Base-by-base conservation (phyloP, 805 yeast species). In the Isabelozyma gotoi region DNA sequence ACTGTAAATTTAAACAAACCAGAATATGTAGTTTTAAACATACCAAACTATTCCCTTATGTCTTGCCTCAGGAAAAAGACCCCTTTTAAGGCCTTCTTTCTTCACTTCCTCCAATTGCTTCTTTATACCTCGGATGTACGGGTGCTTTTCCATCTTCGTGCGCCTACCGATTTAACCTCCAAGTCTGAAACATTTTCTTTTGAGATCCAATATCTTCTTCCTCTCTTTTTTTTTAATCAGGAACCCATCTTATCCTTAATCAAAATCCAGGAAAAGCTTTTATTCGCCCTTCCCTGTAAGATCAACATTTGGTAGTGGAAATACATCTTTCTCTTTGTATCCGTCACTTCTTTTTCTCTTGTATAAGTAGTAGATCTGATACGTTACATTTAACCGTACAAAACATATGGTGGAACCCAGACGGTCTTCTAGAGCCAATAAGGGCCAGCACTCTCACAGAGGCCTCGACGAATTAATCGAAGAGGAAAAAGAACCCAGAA, bases 371-470 rank as follows among this genome's bases (percentile, higher is more conserved):
- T 24, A 24, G 29, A 24, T n/a, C 29, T 10, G 29, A n/a, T 24
- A 24, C 29, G 7, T 3, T n/a, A 24, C 29, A 10, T 24, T 10
- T 24, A 24, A n/a, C n/a, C n/a, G 8, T 24, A 24, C n/a, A 24
- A 24, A 24, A 24, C n/a, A n/a, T n/a, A n/a, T 24, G 29, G 29
- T 44, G 46, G 36, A 43, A 24, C 24, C 35, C 5, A 60, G 76
- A 51, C 64, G 73, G 19, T 67, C 73, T 1, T 46, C 64, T 1
- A 55, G 76, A 35, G 39, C 67, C 45, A 71, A 65, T 48, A 71
- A 70, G 50, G 76, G 76, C 38, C 59, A 60, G 44, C 75, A 70
- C 43, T 47, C 68, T 31, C 58, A 60, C 43, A 53, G 72, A 19
- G 54, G 52, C 27, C 42, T 52, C 14, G 60, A 51, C 34, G 62